Conservation (phyloP, 495 filamentous ascomycete species). For the Tuber microsphaerosporum region DNA sequence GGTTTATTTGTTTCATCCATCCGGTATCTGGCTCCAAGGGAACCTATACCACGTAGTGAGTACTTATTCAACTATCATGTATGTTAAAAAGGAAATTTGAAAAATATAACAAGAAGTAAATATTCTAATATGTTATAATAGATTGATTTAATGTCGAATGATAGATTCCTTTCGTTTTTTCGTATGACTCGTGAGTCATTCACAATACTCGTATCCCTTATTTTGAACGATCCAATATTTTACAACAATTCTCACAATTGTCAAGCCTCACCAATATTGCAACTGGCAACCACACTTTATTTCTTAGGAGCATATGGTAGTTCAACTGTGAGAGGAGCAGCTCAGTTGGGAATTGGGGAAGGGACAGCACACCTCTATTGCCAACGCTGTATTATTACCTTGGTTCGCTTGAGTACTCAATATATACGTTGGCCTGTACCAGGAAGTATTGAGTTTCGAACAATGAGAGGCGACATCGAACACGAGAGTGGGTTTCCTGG, state of each 20-base stretch:
- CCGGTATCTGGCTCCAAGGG: not conserved
- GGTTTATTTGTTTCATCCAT: not conserved
- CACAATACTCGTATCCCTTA: not conserved
- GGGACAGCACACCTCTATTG: not conserved
- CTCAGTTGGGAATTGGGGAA: not conserved
- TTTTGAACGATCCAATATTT: not conserved
- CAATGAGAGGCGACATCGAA: not conserved
- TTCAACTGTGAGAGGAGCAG: not conserved
- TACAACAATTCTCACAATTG: not conserved
- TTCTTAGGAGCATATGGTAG: not conserved
- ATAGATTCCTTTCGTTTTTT: not conserved
- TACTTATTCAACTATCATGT: not conserved
- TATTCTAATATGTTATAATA: not conserved
- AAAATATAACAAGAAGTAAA: too few species aligned
- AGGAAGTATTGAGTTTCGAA: not conserved
- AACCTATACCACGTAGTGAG: not conserved
- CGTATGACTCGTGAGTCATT: not conserved
- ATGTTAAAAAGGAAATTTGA: not conserved
- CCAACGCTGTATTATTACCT: not conserved
- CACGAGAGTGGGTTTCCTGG: not conserved
- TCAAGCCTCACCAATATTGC: not conserved
- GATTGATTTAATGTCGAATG: not conserved
- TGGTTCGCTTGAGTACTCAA: not conserved
- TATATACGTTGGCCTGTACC: not conserved
- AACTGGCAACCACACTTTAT: not conserved